These are phyloP conservation scores for Phyllostachys edulis DNA, from an alignment of 176 grass and related monocot genomes.

Conservation along the genomic window DNA sequence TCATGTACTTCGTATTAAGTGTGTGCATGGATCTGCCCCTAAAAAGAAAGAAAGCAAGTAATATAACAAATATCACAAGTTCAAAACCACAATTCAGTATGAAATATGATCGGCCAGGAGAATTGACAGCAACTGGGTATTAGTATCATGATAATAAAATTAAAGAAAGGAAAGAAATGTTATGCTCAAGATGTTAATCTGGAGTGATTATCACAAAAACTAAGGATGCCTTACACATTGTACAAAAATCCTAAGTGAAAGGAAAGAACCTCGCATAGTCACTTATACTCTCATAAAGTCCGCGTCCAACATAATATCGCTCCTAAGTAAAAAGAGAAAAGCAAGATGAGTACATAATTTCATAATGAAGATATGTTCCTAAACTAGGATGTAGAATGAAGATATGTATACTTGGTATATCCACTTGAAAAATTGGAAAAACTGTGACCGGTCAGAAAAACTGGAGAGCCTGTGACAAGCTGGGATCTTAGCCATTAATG, in stretches of 20 bases:
- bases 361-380: slow-evolving; percentile 14
- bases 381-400: slow-evolving; percentile 6
- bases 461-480: slow-evolving; percentile 82
- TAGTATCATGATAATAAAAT: slow-evolving; percentile 3
- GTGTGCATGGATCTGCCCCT: no score
- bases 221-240: background rate
- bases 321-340: slow-evolving; percentile 56
- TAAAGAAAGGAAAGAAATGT: background rate
- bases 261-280: slow-evolving; percentile 74
- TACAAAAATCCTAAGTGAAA: slow-evolving; percentile 15
- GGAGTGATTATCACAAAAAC: background rate
- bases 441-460: slow-evolving; percentile 68
- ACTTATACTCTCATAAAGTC: slow-evolving; percentile 80
- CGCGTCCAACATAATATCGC: slow-evolving; percentile 86
- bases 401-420: slow-evolving; percentile 79
- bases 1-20: no score
- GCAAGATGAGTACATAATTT: slow-evolving; percentile 23
- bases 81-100: background rate
- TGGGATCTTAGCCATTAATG: slow-evolving; percentile 81
- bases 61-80: background rate
- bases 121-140: background rate
- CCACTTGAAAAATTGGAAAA: slow-evolving; percentile 99
- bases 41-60: no score
- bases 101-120: background rate
- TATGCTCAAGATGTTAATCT: background rate